Base-by-base conservation (phyloP, 1,139 yeast species). In the Geotrichum aggregatum region DNA sequence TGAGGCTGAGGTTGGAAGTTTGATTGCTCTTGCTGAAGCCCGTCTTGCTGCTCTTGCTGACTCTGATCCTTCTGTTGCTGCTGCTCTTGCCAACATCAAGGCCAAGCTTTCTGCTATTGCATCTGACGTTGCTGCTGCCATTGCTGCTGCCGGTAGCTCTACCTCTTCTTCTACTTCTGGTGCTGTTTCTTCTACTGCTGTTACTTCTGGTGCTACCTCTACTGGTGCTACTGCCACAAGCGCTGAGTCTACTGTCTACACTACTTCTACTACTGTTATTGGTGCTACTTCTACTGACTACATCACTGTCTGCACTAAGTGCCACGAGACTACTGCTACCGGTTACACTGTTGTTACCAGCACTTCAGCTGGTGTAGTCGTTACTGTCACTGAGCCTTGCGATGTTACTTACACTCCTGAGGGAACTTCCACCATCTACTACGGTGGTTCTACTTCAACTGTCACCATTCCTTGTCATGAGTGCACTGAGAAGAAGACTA, bases 341-440 rank as follows among this genome's bases (percentile, higher is more conserved):
- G 35, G 47, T 21, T 26, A 7, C 36, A 52, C 52, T 26, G 46
- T 45, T 18, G 31, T 40, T 18, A 50, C 52, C 36, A 50, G 33
- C 40, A 45, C 49, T 22, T 44, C 45, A n/a, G 28, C 35, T 34
- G 52, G 52, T 33, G 45, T 34, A n/a, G 44, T 51, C 10, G 49
- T 49, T 24, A 53, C 56, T 18, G 56, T 53, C 42, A 50, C 53
- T 38, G 56, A 49, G 44, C 52, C 53, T 22, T 49, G 52, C 26
- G 38, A n/a, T 3, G 40, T 41, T 22, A 52, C 55, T 30, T 19
- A 30, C 39, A 49, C 49, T 26, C 35, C 47, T 42, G 39, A 30
- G 11, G 49, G 39, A 39, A 43, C 49, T 11, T 35, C 42, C 19
- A 49, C 52, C 18, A 21, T 38, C 21, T 44, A 49, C 41, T 36